Base-by-base conservation (phyloP, 768 basidiomycete genomes). In the Lactifluus subvellereus region DNA sequence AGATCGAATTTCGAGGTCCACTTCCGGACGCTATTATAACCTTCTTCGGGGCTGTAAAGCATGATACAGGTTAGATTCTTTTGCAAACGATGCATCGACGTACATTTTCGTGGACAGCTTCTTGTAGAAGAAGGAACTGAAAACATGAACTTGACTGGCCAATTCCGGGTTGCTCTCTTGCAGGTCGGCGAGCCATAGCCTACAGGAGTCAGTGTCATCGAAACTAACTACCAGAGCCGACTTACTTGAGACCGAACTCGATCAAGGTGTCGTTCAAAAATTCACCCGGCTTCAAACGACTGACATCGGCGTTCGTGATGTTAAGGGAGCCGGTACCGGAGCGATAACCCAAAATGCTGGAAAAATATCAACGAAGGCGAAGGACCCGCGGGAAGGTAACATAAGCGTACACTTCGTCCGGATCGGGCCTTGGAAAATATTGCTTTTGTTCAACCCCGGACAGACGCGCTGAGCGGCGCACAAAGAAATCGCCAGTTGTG, bases 101-200 rank as follows among this genome's bases (percentile, higher is more conserved):
- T 71, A 86, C 85, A 79, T 82, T 71, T 83, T 88, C 57, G 81
- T 81, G 61, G 87, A 87, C 32, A 99, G 75, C 74, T 97, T 96
- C 78, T 95, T 92, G 78, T 95, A 98, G 75, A 99, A 98, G 76
- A 98, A 99, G 0, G 95, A 95, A 73, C 88, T 98, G 78, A 98
- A 98, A 4, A 98, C 82, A 69, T 98, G 88, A 1, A 95, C 79
- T 67, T 90, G 81, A 3, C 85, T 81, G 2, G 85, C 89, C 4
- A 91, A 74, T 16, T 79, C 79, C 2, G 87, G 86, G 64, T 87
- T 71, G 40, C 70, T 74, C 42, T 72, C 75, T 65, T 83, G 81
- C 30, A 91, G 73, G 7, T 82, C 79, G 54, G 77, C 80, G 10
- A 87, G 78, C 87, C 90, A 91, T 14, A 86, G 76, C 72, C 94